Evolutionary conservation across 1,284 basidiomycete species (phyloP).

Genomic region (Fomitopsis palustris): DNA sequence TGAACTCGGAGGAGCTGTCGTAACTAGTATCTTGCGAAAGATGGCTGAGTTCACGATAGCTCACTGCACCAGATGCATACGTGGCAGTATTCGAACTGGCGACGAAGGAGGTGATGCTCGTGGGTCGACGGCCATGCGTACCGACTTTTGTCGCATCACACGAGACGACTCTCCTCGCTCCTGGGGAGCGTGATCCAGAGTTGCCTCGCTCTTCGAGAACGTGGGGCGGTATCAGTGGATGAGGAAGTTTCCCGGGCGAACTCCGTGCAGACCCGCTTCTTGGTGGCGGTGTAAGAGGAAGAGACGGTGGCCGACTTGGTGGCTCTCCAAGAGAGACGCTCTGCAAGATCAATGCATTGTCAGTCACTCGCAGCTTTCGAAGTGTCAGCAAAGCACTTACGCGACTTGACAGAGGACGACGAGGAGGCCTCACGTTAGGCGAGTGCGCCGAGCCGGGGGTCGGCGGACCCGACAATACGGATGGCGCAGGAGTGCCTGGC

Average conservation of each 20-base stretch:
- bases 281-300: background rate
- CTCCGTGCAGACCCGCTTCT: background rate
- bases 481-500: background rate
- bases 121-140: background rate
- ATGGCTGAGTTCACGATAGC: background rate
- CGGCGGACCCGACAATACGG: background rate
- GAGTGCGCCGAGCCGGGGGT: background rate
- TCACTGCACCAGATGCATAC: background rate
- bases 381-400: background rate
- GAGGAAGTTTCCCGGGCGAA: background rate
- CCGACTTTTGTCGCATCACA: background rate
- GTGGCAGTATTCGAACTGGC: background rate
- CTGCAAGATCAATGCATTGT: background rate
- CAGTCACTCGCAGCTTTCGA: background rate
- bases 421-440: conserved; percentile 2
- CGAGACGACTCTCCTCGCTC: background rate
- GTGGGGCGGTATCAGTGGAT: background rate
- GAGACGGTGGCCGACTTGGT: background rate
- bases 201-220: background rate
- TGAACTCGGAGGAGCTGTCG: background rate
- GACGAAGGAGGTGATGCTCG: background rate
- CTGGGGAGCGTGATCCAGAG: background rate
- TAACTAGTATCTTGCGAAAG: background rate
- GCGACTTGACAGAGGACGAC: background rate
- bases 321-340: background rate